Percentiles rank a stretch among this genome's conserved stretches.
Conservation (phyloP, 2,329 filamentous ascomycete species). For the Pestalotiopsis fici region DNA sequence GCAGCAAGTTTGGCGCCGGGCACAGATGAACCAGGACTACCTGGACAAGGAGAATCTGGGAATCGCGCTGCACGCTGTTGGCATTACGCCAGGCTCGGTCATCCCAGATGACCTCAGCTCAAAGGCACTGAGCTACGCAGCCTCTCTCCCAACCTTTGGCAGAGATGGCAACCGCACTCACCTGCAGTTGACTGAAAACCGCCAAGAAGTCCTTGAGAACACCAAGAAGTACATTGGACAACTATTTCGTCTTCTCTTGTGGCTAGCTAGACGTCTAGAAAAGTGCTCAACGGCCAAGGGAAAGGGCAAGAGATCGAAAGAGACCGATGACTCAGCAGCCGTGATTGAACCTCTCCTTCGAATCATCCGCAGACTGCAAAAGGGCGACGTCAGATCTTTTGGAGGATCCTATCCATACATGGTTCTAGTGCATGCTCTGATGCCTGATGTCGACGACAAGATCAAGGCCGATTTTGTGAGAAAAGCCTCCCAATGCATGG, state of each 20-base stretch:
- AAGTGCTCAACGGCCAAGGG: not conserved
- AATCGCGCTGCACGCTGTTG: not conserved
- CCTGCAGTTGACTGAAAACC: not conserved
- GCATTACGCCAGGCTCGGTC: not conserved
- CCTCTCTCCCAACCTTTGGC: constrained; percentile 13
- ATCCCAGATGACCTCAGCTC: not conserved
- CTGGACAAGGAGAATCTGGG: constrained; percentile 4
- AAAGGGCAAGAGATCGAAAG: not conserved
- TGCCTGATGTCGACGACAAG: no score
- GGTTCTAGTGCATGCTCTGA: no score
- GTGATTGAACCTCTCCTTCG: no score
- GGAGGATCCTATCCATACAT: no score
- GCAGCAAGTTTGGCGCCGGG: constrained; percentile 28
- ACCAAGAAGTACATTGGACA: not conserved
- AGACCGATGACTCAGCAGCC: no score
- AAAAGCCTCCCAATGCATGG: no score
- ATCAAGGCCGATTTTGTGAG: no score
- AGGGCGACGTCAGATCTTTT: no score
- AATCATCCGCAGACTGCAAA: no score
- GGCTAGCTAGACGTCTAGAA: constrained; percentile 4
- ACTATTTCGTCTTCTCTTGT: constrained; percentile 6
- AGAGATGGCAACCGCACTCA: not conserved
- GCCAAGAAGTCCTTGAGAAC: not conserved
- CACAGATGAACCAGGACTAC: constrained; percentile 25
- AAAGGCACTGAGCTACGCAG: constrained; percentile 10